Percentiles rank a stretch among this genome's conserved stretches.
These are phyloP conservation scores for Blastocystis sp. DNA, from an alignment of 352 stramenopile genomes.

Conservation along the genomic window DNA sequence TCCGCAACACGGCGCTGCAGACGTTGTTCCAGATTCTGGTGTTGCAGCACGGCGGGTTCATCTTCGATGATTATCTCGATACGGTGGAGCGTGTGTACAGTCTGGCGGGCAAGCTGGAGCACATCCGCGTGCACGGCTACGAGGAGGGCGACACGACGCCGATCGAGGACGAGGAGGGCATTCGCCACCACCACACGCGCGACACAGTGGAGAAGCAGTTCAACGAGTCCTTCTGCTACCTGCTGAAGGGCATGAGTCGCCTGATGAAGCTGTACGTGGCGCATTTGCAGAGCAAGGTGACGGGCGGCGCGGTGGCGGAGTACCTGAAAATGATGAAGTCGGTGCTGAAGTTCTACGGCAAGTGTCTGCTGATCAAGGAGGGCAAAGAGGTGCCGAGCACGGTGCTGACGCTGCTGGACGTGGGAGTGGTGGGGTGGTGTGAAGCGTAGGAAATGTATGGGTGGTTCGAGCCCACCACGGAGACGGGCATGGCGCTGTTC, in stretches of 20 bases:
- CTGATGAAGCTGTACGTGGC: neutral
- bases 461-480: neutral
- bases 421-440: neutral
- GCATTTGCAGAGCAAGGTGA: conserved; percentile 22
- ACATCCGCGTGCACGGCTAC: neutral
- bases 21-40: conserved; percentile 58
- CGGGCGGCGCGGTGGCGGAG: conserved; percentile 1
- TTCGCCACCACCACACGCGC: conserved; percentile 56
- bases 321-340: conserved; percentile 27
- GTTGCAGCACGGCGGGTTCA: conserved; percentile 32
- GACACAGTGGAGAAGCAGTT: conserved; percentile 59
- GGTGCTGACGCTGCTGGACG: neutral
- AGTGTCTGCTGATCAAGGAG: conserved; percentile 34
- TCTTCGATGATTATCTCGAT: conserved; percentile 19
- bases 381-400: conserved; percentile 15
- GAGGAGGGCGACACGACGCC: conserved; percentile 9
- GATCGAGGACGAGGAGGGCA: conserved; percentile 6
- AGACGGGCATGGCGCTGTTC: neutral
- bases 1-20: conserved; percentile 29
- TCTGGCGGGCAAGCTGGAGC: conserved; percentile 5
- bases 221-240: conserved; percentile 49
- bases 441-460: neutral
- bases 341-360: conserved; percentile 21
- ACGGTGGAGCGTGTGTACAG: neutral
- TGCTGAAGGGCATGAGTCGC: conserved; percentile 27